Percentiles rank a stretch among this genome's conserved stretches.
phyloP scores from a whole-genome alignment of 2,329 filamentous ascomycete species.

The Fusarium sp. region DNA sequence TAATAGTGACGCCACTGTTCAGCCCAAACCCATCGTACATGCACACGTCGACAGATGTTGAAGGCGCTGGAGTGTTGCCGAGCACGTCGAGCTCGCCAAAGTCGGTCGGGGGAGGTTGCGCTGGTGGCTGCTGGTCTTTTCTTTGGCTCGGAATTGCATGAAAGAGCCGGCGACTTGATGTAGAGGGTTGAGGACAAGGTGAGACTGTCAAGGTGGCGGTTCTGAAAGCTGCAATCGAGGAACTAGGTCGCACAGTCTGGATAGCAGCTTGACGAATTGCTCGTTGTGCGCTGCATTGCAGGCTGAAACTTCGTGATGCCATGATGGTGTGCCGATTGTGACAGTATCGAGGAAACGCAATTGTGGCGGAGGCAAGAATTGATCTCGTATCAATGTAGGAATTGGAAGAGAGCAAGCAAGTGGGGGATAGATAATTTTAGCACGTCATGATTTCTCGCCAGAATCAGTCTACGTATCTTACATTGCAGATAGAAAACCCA shows the following conservation, averaged over 20 bases:
- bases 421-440: constrained; percentile 46
- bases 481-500: background rate
- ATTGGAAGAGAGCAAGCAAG: constrained; percentile 23
- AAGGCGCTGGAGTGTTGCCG: constrained; percentile 78
- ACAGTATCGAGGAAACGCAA: background rate
- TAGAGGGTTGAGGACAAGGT: background rate
- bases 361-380: background rate
- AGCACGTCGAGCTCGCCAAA: constrained; percentile 84
- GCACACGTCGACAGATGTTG: constrained; percentile 87
- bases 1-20: constrained; percentile 81
- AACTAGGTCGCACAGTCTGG: constrained; percentile 25
- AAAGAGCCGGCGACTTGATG: constrained; percentile 29
- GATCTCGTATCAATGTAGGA: constrained; percentile 4
- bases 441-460: constrained; percentile 45
- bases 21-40: constrained; percentile 86
- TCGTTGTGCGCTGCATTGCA: constrained; percentile 37
- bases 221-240: constrained; percentile 31
- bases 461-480: background rate
- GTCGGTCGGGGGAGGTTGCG: constrained; percentile 64
- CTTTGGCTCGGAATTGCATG: constrained; percentile 35
- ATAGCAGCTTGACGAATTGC: constrained; percentile 35
- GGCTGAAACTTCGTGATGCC: constrained; percentile 42
- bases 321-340: constrained; percentile 7
- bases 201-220: background rate
- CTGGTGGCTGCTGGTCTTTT: constrained; percentile 44